A percentile compares a stretch with the other conserved stretches of the same genome.
phyloP scores from a whole-genome alignment of 257 asterid species.

The Fraxinus anomala region DNA sequence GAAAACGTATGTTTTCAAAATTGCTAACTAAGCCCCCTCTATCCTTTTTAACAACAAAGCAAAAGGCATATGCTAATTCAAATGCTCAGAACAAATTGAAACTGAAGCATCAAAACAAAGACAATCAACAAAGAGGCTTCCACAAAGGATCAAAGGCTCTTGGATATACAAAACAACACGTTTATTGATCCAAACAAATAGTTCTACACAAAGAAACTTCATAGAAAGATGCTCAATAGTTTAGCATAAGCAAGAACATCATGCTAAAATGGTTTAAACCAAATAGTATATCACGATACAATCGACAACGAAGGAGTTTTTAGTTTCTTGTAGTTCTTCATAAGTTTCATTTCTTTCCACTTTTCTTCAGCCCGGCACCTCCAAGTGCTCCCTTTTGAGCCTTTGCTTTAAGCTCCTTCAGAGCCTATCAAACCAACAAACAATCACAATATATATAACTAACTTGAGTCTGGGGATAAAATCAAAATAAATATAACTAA shows the following conservation, averaged over 20 bases:
- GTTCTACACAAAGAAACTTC: constrained; percentile 5
- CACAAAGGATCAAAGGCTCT: neutral
- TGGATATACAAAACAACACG: neutral
- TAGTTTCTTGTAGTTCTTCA: neutral
- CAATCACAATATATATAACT: neutral
- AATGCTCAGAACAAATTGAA: neutral
- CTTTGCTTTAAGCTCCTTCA: constrained; percentile 73
- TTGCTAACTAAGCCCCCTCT: neutral
- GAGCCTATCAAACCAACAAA: constrained; percentile 44
- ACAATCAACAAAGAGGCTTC: neutral
- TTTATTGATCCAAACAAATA: constrained; percentile 7
- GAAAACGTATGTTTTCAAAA: neutral
- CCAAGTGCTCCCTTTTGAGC: constrained; percentile 74
- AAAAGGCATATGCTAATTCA: neutral
- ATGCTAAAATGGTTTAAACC: constrained; percentile 19
- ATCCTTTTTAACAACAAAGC: neutral
- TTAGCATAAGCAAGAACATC: constrained; percentile 4
- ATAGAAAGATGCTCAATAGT: neutral
- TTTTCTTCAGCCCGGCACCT: constrained; percentile 80
- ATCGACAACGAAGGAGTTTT: neutral
- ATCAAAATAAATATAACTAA: neutral
- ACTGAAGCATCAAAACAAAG: neutral
- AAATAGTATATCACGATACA: neutral
- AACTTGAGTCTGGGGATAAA: neutral
- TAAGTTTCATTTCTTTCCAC: constrained; percentile 66